Base-by-base conservation (phyloP, 129 eudicot species). In the Rutidosis leptorrhynchoides region DNA sequence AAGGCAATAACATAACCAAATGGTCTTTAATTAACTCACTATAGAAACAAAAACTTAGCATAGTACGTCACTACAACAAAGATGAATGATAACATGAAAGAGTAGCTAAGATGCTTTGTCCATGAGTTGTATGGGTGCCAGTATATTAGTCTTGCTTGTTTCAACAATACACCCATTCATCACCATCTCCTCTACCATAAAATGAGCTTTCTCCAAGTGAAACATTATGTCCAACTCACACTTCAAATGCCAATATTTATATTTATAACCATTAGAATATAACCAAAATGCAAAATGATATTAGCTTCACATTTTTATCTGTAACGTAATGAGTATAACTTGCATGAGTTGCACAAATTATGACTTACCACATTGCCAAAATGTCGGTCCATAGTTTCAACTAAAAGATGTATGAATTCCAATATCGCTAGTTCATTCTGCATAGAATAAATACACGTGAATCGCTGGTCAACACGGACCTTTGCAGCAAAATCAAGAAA, bases 151-250 rank as follows among this genome's bases (percentile, higher is more conserved):
- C 86, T 90, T 90, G 85, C 95, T 90, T 29, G 97, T 90, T 78
- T 90, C 97, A 16, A 90, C 87, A 30, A 89, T 72, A 55, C 95
- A 89, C 64, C 96, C 96, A 62, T 89, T 89, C 96, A 89, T 89
- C 55, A 89, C 97, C 97, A 90, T 90, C 71, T 90, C 97, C 83
- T 90, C 97, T 76, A 90, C 68, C 97, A 90, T 90, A 78, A 90
- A 90, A 70, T 90, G 97, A 10, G 97, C 97, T 67, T 90, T 90
- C 92, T 90, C 97, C 77, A 90, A 55, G 72, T 87, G 95, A 74
- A 90, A 90, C 97, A 90, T 90, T 58, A 90, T 90, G 74, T 90
- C 97, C 67, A 90, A 85, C 76, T 90, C 97, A 58, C 97, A 90
- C 97, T 90, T 70, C 77, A 74, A 17, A 52, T 1, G 37, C 23